Base-by-base conservation (phyloP, 2,329 filamentous ascomycete species). In the Didymella sp. region DNA sequence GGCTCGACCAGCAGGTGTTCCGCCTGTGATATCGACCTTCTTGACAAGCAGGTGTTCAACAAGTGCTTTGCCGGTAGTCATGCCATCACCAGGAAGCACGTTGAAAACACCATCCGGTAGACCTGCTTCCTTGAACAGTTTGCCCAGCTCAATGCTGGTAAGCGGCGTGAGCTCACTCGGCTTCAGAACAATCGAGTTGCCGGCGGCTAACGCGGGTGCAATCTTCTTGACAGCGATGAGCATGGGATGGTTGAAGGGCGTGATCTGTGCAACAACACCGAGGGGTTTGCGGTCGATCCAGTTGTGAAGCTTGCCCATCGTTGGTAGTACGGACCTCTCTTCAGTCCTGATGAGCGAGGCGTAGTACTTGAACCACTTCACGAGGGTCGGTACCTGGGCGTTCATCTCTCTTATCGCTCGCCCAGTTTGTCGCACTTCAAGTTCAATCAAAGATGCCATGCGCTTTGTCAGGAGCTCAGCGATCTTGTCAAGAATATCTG, bases 321-420 rank as follows among this genome's bases (percentile, higher is more conserved):
- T 90, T 0, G 89, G 88, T 1, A 90, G 79, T 0, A 91, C 84
- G 2, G 85, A 76, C 2, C 86, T 82, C 73, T 90, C 86, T 67
- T 89, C 86, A 1, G 85, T 87, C n/a, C 88, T 84, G 28, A 89
- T 80, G 1, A 90, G 70, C 0, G 87, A 81, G 1, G 87, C 87
- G 67, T 88, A 91, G 76, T 91, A 91, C 58, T 84, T 85, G 75
- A 91, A 86, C 88, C 88, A 91, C 40, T 85, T 84, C 1, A 86
- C 82, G 0, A 91, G 79, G 0, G 84, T 85, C 0, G 85, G 84
- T 5, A 89, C 84, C 70, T 91, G 89, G 1, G 88, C 87, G 45
- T 82, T 80, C 87, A 91, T 89, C 71, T 91, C 89, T 24, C 88
- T 85, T 25, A 88, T 78, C 0, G 85, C 85, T 0, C 88, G 85